phyloP scores from a whole-genome alignment of 306 rosid species.

The Dryas drummondii region DNA sequence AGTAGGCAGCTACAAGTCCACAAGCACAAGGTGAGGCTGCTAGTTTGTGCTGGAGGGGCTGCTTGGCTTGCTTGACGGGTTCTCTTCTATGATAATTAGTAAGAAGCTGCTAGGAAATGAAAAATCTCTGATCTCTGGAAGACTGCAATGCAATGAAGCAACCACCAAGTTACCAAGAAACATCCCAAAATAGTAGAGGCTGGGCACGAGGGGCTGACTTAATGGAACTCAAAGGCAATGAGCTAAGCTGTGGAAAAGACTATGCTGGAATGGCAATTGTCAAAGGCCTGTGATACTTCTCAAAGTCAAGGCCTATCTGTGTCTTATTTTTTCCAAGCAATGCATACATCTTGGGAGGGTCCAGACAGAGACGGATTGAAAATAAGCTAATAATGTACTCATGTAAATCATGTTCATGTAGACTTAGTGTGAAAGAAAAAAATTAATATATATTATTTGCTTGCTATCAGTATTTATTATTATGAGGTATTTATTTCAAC shows the following conservation, averaged over 20 bases:
- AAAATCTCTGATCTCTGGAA: not conserved
- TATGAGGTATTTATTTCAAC: not conserved
- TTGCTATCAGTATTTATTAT: not conserved
- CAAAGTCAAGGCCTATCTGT: not conserved
- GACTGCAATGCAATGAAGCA: not conserved
- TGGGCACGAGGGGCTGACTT: not conserved
- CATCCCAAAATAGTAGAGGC: not conserved
- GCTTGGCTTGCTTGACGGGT: conserved; percentile 15
- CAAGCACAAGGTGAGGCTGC: too few relatives aligned
- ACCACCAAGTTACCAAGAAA: not conserved
- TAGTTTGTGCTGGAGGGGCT: too few relatives aligned
- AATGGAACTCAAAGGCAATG: not conserved
- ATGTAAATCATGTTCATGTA: not conserved
- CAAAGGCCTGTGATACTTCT: not conserved
- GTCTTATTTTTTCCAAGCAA: not conserved
- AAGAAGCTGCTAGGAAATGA: not conserved
- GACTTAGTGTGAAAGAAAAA: not conserved
- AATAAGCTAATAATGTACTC: too few relatives aligned
- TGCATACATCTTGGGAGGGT: not conserved
- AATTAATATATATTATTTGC: not conserved
- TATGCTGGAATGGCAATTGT: not conserved
- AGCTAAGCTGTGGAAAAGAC: too few relatives aligned
- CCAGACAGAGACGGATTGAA: not conserved
- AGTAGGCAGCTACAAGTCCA: too few relatives aligned
- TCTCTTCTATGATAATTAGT: not conserved